These are phyloP conservation scores for barrel medic (Medicago truncatula) DNA, from an alignment of 306 rosid species.

Conservation along the genomic window MtrunA17r5.0-ANR NC_053046.1:41243501-41244000, in stretches of 20 bases:
- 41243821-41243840: slow-evolving; percentile 87
- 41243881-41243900: slow-evolving; percentile 85
- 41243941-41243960: slow-evolving; percentile 58
- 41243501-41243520: slow-evolving; percentile 64
- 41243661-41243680: slow-evolving; percentile 75
- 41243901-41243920: slow-evolving; percentile 83
- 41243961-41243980: slow-evolving; percentile 67
- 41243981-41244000: slow-evolving; percentile 43
- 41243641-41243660: slow-evolving; percentile 62
- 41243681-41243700: slow-evolving; percentile 65
- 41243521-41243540: slow-evolving; percentile 75
- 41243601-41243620: slow-evolving; percentile 93
- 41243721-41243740: slow-evolving; percentile 71
- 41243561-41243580: slow-evolving; percentile 60
- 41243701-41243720: slow-evolving; percentile 75
- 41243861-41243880: slow-evolving; percentile 88
- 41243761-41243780: slow-evolving; percentile 75
- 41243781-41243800: slow-evolving; percentile 94
- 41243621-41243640: slow-evolving; percentile 83
- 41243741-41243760: slow-evolving; percentile 67
- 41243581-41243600: slow-evolving; percentile 87
- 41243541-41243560: slow-evolving; percentile 85
- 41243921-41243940: slow-evolving; percentile 63
- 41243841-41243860: slow-evolving; percentile 83
- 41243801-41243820: slow-evolving; percentile 62